Evolutionary conservation across 805 yeast species (phyloP).

Genomic region (Metschnikowia arizonensis): DNA sequence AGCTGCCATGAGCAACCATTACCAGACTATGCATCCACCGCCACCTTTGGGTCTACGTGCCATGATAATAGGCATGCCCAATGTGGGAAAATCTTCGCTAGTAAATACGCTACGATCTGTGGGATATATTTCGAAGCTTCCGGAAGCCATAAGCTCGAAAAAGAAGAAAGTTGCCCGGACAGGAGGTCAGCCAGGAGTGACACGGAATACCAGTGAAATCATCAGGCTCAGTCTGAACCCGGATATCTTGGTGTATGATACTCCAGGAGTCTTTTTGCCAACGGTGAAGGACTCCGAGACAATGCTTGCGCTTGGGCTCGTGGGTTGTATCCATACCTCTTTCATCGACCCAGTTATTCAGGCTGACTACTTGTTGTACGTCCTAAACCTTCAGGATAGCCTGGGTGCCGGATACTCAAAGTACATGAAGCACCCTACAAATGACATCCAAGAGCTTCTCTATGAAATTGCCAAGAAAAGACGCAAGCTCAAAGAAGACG

Average conservation of each 20-base stretch:
- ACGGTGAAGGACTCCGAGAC: conserved; percentile 58
- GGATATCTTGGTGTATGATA: conserved; percentile 70
- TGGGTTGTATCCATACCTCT: conserved; percentile 68
- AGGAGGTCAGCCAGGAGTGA: conserved; percentile 89
- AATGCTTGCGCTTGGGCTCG: conserved; percentile 69
- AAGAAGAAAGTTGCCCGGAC: conserved; percentile 70
- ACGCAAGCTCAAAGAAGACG: conserved; percentile 31
- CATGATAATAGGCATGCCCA: conserved; percentile 91
- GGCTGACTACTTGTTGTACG: conserved; percentile 77
- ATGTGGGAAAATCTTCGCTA: conserved; percentile 91
- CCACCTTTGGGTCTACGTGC: conserved; percentile 82
- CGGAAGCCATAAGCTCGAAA: conserved; percentile 30
- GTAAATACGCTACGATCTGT: conserved; percentile 65
- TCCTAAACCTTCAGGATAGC: conserved; percentile 62
- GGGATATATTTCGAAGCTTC: conserved; percentile 26
- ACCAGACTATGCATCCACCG: conserved; percentile 49
- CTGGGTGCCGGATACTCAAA: conserved; percentile 42
- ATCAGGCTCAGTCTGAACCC: conserved; percentile 62
- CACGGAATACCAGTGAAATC: conserved; percentile 70
- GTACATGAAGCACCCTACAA: conserved; percentile 61
- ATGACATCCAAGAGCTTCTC: conserved; percentile 58
- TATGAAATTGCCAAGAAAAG: conserved; percentile 42
- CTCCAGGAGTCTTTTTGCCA: conserved; percentile 92
- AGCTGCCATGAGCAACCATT: conserved; percentile 43
- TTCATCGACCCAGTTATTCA: conserved; percentile 79